phyloP scores from a whole-genome alignment of 2,329 filamentous ascomycete genomes.

The Cytospora chrysosperma region DNA sequence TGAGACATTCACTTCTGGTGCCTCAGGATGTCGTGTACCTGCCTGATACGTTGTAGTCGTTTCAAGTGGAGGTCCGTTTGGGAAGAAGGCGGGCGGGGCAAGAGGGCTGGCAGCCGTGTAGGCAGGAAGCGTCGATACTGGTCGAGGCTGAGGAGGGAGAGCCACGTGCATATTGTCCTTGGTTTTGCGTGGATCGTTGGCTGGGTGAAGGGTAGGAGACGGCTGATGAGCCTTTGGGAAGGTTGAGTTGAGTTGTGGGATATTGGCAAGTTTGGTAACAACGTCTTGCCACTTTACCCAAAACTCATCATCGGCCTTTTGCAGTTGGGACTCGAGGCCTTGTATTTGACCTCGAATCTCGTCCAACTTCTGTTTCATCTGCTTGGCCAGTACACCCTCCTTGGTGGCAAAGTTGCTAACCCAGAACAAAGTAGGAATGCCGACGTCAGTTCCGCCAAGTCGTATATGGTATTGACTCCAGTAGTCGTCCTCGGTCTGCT shows the following conservation, averaged over 20 bases:
- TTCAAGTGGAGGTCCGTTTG: background rate
- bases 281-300: conserved; percentile 8
- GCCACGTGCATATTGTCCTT: background rate
- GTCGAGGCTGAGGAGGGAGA: background rate
- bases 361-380: background rate
- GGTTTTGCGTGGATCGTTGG: background rate
- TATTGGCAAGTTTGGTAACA: background rate
- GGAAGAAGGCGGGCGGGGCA: background rate
- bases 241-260: background rate
- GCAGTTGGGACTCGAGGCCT: background rate
- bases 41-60: background rate
- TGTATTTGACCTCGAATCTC: background rate
- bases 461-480: conserved; percentile 1
- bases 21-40: background rate
- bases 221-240: background rate
- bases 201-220: background rate
- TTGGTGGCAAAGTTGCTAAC: background rate
- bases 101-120: background rate
- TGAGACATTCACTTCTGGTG: fast-evolving
- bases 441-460: background rate
- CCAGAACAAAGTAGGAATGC: background rate
- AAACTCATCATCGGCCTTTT: background rate
- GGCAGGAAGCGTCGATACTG: background rate
- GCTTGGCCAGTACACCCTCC: background rate
- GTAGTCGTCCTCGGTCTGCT: background rate